Evolutionary conservation across 768 basidiomycete species (phyloP).

Genomic region (Tylopilus balloui): DNA sequence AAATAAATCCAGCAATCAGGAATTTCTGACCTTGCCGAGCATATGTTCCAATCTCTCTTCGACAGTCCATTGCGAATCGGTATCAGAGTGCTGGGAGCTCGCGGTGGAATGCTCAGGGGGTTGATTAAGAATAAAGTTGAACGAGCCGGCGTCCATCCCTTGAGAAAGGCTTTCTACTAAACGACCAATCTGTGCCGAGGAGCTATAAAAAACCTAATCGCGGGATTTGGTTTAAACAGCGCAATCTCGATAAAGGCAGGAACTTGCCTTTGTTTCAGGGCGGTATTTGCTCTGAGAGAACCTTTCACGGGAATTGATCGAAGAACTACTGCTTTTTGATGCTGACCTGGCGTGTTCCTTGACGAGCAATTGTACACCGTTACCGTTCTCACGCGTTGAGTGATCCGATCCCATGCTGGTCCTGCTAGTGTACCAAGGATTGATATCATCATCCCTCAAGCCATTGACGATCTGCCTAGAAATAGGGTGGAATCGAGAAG

Average conservation of each 20-base stretch:
- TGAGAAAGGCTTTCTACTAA: slow-evolving; percentile 81
- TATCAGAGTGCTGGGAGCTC: slow-evolving; percentile 57
- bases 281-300: slow-evolving; percentile 48
- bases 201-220: slow-evolving; percentile 37
- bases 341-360: slow-evolving; percentile 67
- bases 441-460: slow-evolving; percentile 70
- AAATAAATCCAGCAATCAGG: slow-evolving; percentile 30
- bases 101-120: slow-evolving; percentile 51
- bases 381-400: slow-evolving; percentile 44
- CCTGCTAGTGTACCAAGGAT: slow-evolving; percentile 62
- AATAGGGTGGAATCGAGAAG: neutral
- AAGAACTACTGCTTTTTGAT: slow-evolving; percentile 60
- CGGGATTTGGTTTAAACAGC: slow-evolving; percentile 9
- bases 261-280: slow-evolving; percentile 79
- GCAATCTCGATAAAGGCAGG: slow-evolving; percentile 4
- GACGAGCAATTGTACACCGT: slow-evolving; percentile 64
- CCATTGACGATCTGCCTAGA: slow-evolving; percentile 76
- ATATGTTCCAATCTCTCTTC: slow-evolving; percentile 76
- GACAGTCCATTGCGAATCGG: slow-evolving; percentile 63
- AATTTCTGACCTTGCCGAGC: slow-evolving; percentile 41
- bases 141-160: slow-evolving; percentile 77
- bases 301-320: slow-evolving; percentile 61
- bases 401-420: slow-evolving; percentile 74
- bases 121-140: slow-evolving; percentile 60
- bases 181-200: slow-evolving; percentile 74